Percentiles rank a stretch among this genome's conserved stretches.
These are phyloP conservation scores for Colletotrichum sp. DNA, from an alignment of 2,329 filamentous ascomycete genomes.

Conservation along the genomic window DNA sequence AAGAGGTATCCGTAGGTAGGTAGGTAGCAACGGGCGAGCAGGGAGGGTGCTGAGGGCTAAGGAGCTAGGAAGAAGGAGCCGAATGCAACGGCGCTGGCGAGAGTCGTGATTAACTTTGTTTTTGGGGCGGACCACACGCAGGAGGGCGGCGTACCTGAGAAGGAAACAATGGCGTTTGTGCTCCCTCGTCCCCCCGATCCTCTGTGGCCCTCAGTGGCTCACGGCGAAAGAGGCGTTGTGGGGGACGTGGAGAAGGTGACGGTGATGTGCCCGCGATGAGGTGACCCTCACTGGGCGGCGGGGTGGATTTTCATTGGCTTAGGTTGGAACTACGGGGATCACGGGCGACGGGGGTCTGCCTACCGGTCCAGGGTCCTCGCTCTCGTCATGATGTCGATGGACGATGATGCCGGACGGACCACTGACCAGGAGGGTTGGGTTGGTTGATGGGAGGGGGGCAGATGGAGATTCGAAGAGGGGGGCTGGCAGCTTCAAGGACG, in stretches of 20 bases:
- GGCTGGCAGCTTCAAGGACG: not conserved
- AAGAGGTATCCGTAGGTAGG: not conserved
- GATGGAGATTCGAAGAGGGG: not conserved
- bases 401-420: not conserved
- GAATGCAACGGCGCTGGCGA: slow-evolving; percentile 20
- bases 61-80: slow-evolving; percentile 8
- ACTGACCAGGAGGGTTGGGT: not conserved
- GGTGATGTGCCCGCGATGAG: slow-evolving; percentile 19
- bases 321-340: not conserved
- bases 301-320: not conserved
- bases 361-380: slow-evolving; percentile 14
- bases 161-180: slow-evolving; percentile 11
- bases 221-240: not conserved
- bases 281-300: not conserved
- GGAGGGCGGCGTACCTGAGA: slow-evolving; percentile 6
- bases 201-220: not conserved
- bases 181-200: not conserved
- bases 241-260: slow-evolving; percentile 18
- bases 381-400: slow-evolving; percentile 3
- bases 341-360: not conserved
- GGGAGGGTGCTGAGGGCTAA: not conserved
- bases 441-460: not conserved
- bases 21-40: not conserved
- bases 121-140: not conserved
- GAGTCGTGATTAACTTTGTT: slow-evolving; percentile 20